These are phyloP conservation scores for Tetrahymena thermophila DNA, from an alignment of 73 alveolate genomes.

Conservation along the genomic window DNA sequence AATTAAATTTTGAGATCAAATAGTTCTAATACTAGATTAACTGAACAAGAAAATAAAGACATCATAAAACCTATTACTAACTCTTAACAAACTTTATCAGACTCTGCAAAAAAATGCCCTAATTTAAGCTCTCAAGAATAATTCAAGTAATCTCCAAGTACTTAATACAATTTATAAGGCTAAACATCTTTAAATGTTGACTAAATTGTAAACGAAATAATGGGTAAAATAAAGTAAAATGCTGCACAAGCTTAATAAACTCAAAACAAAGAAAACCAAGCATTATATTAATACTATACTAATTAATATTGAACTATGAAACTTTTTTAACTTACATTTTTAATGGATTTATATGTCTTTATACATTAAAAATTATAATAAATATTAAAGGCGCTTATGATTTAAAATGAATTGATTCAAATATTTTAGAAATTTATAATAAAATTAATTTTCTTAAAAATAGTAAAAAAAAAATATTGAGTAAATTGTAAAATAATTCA, in stretches of 20 bases:
- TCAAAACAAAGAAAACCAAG: neutral
- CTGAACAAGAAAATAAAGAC: neutral
- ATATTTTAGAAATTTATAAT: too few species aligned
- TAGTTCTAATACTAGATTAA: neutral
- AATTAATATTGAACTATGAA: neutral
- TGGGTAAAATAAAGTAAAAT: neutral
- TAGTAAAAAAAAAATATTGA: too few species aligned
- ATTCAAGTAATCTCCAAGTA: neutral
- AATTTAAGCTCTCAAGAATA: neutral
- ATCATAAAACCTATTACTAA: neutral
- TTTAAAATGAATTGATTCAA: too few species aligned
- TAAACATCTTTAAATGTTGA: neutral
- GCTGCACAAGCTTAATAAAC: neutral
- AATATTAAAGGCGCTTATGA: too few species aligned
- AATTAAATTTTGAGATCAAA: neutral
- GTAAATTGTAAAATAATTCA: too few species aligned
- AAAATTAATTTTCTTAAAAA: too few species aligned
- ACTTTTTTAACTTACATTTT: neutral
- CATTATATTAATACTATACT: neutral
- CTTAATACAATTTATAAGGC: neutral
- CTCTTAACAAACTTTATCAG: neutral
- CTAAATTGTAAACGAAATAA: neutral
- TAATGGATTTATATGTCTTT: neutral
- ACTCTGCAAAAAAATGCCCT: neutral
- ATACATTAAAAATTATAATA: too few species aligned